A percentile compares a stretch with the other conserved stretches of the same genome.
Conservation (phyloP, 306 rosid species). For the Ormosia emarginata region DNA sequence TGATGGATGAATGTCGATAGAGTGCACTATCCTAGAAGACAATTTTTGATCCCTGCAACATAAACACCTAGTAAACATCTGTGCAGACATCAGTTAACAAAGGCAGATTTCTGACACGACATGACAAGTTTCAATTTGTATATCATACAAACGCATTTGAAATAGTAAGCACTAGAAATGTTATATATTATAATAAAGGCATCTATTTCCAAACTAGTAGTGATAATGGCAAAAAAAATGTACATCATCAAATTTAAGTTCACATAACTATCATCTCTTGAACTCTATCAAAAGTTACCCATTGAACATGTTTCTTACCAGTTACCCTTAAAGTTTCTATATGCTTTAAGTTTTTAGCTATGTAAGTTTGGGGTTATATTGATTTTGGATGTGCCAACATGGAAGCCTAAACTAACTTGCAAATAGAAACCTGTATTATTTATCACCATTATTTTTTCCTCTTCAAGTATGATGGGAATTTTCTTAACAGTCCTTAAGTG, state of each 20-base stretch:
- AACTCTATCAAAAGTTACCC: neutral
- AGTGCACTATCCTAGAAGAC: slow-evolving; percentile 78
- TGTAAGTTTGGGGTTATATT: no score
- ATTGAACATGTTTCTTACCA: slow-evolving; percentile 48
- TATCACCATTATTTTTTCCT: no score
- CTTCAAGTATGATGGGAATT: no score
- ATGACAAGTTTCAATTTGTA: neutral
- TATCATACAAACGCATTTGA: neutral
- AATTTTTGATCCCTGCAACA: slow-evolving; percentile 62
- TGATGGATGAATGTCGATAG: slow-evolving; percentile 86
- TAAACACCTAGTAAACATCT: slow-evolving; percentile 17
- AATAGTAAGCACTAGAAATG: no score
- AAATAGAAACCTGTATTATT: no score
- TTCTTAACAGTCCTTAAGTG: no score
- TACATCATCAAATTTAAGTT: neutral
- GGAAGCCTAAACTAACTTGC: no score
- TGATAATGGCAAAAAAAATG: neutral
- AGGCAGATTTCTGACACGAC: neutral
- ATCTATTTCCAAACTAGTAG: no score
- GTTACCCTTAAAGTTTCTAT: slow-evolving; percentile 74
- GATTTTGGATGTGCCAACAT: no score
- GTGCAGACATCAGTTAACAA: neutral
- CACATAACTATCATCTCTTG: neutral
- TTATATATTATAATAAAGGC: no score
- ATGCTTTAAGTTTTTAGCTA: no score